These are phyloP conservation scores for Pisolithus thermaeus DNA, from an alignment of 1,284 basidiomycete genomes.

Conservation along the genomic window DNA sequence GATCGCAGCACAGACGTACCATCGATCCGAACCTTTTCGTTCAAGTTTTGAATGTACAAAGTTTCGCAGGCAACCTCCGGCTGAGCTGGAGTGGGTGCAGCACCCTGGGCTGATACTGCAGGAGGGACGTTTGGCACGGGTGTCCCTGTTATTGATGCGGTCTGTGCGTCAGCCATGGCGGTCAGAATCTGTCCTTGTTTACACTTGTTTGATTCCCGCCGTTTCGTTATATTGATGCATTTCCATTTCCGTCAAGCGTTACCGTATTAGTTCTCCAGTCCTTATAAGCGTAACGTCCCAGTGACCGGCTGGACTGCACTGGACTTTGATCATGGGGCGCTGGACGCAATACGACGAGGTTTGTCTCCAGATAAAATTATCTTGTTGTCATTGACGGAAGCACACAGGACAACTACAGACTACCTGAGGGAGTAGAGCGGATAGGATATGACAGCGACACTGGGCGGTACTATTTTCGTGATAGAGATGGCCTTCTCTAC, in stretches of 20 bases:
- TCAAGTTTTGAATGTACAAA: slow-evolving; percentile 95
- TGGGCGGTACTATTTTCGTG: slow-evolving; percentile 50
- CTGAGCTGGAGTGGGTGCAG: slow-evolving; percentile 30
- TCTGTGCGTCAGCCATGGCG: slow-evolving; percentile 28
- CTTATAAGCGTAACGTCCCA: background rate
- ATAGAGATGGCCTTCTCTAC: slow-evolving; percentile 43
- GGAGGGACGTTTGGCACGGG: slow-evolving; percentile 36
- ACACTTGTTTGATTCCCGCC: slow-evolving; percentile 10
- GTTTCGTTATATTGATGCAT: slow-evolving; percentile 9
- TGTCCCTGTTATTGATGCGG: slow-evolving; percentile 22
- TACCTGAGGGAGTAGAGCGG: slow-evolving; percentile 57
- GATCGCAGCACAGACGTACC: slow-evolving; percentile 39
- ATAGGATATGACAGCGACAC: slow-evolving; percentile 59
- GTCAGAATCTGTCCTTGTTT: slow-evolving; percentile 13
- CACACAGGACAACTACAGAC: slow-evolving; percentile 49
- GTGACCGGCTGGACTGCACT: slow-evolving; percentile 17
- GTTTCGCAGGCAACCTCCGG: slow-evolving; percentile 71
- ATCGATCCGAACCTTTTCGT: slow-evolving; percentile 91
- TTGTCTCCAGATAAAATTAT: slow-evolving; percentile 5
- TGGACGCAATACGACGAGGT: slow-evolving; percentile 56
- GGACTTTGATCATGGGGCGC: slow-evolving; percentile 37
- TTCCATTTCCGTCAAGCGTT: too few species aligned
- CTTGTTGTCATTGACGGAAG: background rate
- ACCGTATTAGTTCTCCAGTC: background rate
- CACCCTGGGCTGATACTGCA: slow-evolving; percentile 16